A percentile compares a stretch with the other conserved stretches of the same genome.
phyloP scores from a whole-genome alignment of 169 alveolate species.

The Cryptosporidium bovis region DNA sequence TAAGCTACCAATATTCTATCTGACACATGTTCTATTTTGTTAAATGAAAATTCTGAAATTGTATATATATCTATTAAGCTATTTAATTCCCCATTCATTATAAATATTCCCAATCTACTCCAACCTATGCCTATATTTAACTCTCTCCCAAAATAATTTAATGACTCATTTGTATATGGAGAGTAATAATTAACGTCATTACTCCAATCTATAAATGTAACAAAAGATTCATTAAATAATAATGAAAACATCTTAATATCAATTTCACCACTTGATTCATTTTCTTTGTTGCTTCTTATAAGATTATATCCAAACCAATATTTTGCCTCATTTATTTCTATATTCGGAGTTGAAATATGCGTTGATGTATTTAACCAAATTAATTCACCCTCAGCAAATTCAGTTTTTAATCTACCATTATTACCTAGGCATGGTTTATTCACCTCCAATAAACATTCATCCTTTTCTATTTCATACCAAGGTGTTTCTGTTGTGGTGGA shows the following conservation, averaged over 20 bases:
- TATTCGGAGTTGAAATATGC: neutral
- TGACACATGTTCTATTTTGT: neutral
- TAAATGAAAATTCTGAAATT: neutral
- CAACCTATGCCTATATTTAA: constrained; percentile 25
- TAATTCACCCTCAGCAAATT: constrained; percentile 16
- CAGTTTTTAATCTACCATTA: neutral
- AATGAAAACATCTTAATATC: neutral
- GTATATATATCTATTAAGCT: neutral
- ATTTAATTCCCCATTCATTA: constrained; percentile 7
- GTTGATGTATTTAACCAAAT: constrained; percentile 11
- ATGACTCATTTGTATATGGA: constrained; percentile 53
- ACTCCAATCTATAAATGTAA: constrained; percentile 11
- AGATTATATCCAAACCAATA: constrained; percentile 18
- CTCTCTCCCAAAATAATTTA: constrained; percentile 19
- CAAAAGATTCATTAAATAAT: constrained; percentile 13
- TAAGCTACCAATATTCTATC: neutral
- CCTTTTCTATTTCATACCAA: constrained; percentile 39
- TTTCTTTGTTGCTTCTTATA: neutral
- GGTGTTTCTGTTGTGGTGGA: constrained; percentile 45
- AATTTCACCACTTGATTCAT: neutral
- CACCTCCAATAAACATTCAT: constrained; percentile 37
- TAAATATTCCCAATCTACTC: constrained; percentile 49
- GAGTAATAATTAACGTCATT: constrained; percentile 7
- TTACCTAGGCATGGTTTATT: constrained; percentile 30
- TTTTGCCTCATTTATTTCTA: neutral